Conservation (phyloP, 768 basidiomycete species). For the Hygrocybe punicea region DNA sequence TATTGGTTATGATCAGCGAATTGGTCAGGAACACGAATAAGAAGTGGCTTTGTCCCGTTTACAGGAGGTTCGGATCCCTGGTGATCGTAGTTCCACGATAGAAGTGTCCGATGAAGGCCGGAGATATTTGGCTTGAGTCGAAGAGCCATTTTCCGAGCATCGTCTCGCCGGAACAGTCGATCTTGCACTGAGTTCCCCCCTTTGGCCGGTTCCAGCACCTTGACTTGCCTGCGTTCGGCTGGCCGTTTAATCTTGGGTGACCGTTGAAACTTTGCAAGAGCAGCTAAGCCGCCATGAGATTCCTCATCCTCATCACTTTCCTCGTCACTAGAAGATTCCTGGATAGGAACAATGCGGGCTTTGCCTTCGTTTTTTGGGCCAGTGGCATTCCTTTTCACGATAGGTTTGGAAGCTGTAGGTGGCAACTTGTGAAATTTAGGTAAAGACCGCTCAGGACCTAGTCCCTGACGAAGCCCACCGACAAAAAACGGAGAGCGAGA, state of each 20-base stretch:
- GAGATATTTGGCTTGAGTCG: conserved; percentile 83
- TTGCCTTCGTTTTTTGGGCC: conserved; percentile 32
- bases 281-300: conserved; percentile 45
- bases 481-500: too few relatives aligned
- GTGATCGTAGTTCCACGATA: conserved; percentile 86
- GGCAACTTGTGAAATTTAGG: conserved; percentile 43
- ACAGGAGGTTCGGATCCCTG: conserved; percentile 58
- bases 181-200: conserved; percentile 45
- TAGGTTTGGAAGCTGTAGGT: conserved; percentile 18
- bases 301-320: conserved; percentile 50
- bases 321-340: conserved; percentile 43
- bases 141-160: conserved; percentile 57
- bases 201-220: conserved; percentile 54
- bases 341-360: conserved; percentile 19
- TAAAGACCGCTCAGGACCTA: conserved; percentile 34
- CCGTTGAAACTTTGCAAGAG: conserved; percentile 57
- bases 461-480: conserved; percentile 31
- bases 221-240: conserved; percentile 58
- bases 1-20: conserved; percentile 71
- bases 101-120: conserved; percentile 66
- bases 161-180: conserved; percentile 54
- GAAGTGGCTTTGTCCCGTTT: conserved; percentile 31
- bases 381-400: conserved; percentile 9
- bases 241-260: conserved; percentile 58
- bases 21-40: conserved; percentile 53